Base-by-base conservation (phyloP, 2,329 filamentous ascomycete species). In the Malbranchea cinnamomea region DNA sequence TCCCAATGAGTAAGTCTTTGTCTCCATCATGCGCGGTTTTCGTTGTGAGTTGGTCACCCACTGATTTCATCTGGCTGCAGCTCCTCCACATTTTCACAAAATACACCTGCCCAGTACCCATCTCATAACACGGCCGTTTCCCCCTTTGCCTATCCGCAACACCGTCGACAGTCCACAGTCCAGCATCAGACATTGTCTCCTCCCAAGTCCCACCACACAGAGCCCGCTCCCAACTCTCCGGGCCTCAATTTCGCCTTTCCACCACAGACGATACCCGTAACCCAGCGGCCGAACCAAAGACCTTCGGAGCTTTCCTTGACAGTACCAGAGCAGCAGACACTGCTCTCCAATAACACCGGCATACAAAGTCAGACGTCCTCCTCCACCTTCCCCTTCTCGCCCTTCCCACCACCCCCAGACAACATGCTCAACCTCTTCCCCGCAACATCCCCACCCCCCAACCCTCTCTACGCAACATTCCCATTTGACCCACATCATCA, bases 1-100 rank as follows among this genome's bases (percentile, higher is more conserved):
- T 2, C 60, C 68, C 9, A 71, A 78, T 41, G 59, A 64, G 31
- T 71, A 67, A 29, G 42, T 43, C 4, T 10, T n/a, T n/a, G n/a
- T n/a, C 7, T 15, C 18, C 15, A 24, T 14, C 20, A 14, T 23
- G 18, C 9, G 6, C 4, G 24, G 23, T 28, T 12, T 24, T 24
- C 26, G 19, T 12, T 14, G 6, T 24, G 14, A 23, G n/a, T n/a
- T n/a, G n/a, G n/a, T n/a, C n/a, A n/a, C n/a, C 26, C 21, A 14
- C 8, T 7, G n/a, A 25, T 12, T 11, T 24, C 10, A 28, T 28
- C 19, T 11, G 9, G 12, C 11, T 28, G 9, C 22, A 28, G 30
- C 7, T 28, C 20, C 10, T 28, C 22, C 21, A 17, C 17, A 10
- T 18, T 26, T 28, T 9, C 23, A 5, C 30, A 31, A 3, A 33